Evolutionary conservation across 805 yeast species (phyloP).

Genomic region (Kodamaea hsintzibuensis): DNA sequence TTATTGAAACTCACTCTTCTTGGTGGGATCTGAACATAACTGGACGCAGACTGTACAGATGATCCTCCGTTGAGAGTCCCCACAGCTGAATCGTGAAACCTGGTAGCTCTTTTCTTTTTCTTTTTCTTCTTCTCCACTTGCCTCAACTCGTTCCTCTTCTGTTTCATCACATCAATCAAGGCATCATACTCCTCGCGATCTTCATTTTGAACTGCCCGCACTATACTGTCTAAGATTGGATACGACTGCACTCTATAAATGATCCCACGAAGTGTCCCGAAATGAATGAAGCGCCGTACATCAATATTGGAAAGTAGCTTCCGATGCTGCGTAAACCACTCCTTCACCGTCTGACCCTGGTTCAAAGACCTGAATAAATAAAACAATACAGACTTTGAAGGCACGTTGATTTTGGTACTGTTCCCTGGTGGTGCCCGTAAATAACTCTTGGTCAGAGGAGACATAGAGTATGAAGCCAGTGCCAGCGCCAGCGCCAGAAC

Average conservation of each 20-base stretch:
- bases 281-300: slow-evolving; percentile 77
- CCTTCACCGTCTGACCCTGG: slow-evolving; percentile 73
- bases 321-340: slow-evolving; percentile 76
- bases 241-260: slow-evolving; percentile 79
- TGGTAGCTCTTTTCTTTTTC: background rate
- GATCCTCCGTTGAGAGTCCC: background rate
- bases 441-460: slow-evolving; percentile 8
- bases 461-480: slow-evolving; percentile 9
- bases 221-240: slow-evolving; percentile 55
- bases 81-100: background rate
- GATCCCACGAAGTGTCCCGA: slow-evolving; percentile 80
- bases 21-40: slow-evolving; percentile 7
- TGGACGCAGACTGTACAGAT: background rate
- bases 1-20: slow-evolving; percentile 38
- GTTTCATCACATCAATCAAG: slow-evolving; percentile 16
- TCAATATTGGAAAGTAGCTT: slow-evolving; percentile 66
- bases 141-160: slow-evolving; percentile 5
- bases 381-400: slow-evolving; percentile 67
- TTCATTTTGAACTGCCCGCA: slow-evolving; percentile 36
- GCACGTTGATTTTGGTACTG: slow-evolving; percentile 32
- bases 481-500: slow-evolving; percentile 5
- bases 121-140: slow-evolving; percentile 2
- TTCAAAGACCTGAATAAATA: slow-evolving; percentile 73
- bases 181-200: slow-evolving; percentile 18
- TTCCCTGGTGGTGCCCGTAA: background rate